A percentile compares a stretch with the other conserved stretches of the same genome.
Conservation (phyloP, 2,329 filamentous ascomycete genomes). For the Penicillium psychrosexuale region DNA sequence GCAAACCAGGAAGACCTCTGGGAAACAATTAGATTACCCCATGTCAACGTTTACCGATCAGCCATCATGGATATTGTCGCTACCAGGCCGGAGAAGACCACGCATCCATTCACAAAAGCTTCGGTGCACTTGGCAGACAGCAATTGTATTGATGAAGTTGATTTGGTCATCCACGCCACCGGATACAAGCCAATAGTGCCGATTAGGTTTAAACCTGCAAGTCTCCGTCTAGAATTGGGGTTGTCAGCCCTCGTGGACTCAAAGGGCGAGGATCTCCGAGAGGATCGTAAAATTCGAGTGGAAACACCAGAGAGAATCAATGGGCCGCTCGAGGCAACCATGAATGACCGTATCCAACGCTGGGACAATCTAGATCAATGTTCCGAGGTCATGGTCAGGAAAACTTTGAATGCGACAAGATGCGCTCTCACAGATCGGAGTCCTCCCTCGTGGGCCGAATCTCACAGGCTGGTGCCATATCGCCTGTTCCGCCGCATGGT, state of each 20-base stretch:
- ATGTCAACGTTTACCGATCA: conserved; percentile 24
- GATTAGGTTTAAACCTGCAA: conserved; percentile 16
- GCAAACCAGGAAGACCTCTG: conserved; percentile 26
- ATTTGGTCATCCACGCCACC: conserved; percentile 24
- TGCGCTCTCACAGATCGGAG: neutral
- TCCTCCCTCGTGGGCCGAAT: neutral
- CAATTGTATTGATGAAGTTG: conserved; percentile 11
- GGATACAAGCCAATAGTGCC: conserved; percentile 24
- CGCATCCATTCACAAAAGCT: neutral
- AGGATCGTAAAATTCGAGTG: neutral
- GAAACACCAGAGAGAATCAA: conserved; percentile 1
- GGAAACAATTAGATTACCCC: conserved; percentile 18
- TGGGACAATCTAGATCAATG: conserved; percentile 16
- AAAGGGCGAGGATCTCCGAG: too few relatives aligned
- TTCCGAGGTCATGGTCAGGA: conserved; percentile 4
- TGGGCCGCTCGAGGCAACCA: neutral
- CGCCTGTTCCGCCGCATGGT: conserved; percentile 28
- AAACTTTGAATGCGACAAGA: conserved; percentile 3
- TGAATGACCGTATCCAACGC: neutral
- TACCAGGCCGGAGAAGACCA: neutral
- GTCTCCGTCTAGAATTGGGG: conserved; percentile 15
- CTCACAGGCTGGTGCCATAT: conserved; percentile 10
- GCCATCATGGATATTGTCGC: conserved; percentile 8
- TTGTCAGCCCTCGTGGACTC: conserved; percentile 6
- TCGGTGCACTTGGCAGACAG: conserved; percentile 10